These are phyloP conservation scores for Pseudognaphalium luteoalbum DNA, from an alignment of 129 eudicot species.

Conservation along the genomic window DNA sequence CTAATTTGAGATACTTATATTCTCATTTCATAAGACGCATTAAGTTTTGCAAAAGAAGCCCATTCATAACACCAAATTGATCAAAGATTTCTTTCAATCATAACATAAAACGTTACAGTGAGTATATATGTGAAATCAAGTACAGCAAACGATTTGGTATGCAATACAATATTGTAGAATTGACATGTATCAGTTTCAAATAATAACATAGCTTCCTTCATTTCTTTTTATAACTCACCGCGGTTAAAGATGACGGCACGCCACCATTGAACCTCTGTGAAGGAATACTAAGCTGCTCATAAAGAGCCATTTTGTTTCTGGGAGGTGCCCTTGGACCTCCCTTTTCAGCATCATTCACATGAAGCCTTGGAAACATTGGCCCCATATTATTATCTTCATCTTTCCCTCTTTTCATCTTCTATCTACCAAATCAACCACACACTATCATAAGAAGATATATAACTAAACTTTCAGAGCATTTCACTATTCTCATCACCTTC, in stretches of 20 bases:
- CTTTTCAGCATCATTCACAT: conserved; percentile 92
- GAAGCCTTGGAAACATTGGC: conserved; percentile 99
- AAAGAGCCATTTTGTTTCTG: conserved; percentile 98
- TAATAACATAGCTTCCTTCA: not conserved
- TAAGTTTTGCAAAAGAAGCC: not conserved
- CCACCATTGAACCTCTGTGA: conserved; percentile 70
- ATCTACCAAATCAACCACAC: conserved; percentile 29
- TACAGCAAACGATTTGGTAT: not conserved
- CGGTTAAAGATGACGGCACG: conserved; percentile 38
- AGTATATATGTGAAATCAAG: not conserved
- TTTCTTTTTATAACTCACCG: conserved; percentile 40
- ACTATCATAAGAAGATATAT: conserved; percentile 11
- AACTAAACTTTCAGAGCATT: not conserved
- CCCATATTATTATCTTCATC: conserved; percentile 82
- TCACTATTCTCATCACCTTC: not conserved
- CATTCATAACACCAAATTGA: conserved; percentile 2
- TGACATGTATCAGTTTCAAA: not conserved
- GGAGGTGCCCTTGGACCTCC: conserved; percentile 99
- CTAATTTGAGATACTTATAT: not conserved
- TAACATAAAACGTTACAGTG: not conserved
- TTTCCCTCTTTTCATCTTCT: conserved; percentile 83
- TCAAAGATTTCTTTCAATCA: not conserved
- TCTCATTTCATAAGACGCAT: not conserved
- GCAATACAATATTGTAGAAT: not conserved
- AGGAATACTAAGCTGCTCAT: conserved; percentile 95